Evolutionary conservation across 2,329 filamentous ascomycete species (phyloP).

Genomic region (Monilinia laxa): DNA sequence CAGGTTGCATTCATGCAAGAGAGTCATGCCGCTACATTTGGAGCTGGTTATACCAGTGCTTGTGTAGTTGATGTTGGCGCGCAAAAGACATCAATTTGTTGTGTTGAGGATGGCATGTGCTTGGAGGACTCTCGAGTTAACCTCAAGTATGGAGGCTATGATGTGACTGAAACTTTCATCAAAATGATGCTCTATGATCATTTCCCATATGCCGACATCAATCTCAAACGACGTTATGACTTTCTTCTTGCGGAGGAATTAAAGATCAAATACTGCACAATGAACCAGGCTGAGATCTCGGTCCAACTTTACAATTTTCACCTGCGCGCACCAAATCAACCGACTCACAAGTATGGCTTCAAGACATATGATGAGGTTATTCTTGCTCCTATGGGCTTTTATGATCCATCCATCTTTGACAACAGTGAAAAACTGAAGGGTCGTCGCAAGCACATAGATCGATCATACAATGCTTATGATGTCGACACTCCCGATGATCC

Average conservation of each 20-base stretch:
- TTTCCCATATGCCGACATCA: constrained; percentile 94
- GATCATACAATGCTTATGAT: constrained; percentile 93
- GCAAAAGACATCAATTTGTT: constrained; percentile 95
- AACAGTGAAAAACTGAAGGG: constrained; percentile 75
- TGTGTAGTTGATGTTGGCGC: constrained; percentile 96
- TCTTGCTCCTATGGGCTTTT: constrained; percentile 92
- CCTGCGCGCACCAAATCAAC: constrained; percentile 80
- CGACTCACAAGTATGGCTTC: constrained; percentile 90
- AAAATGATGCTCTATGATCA: constrained; percentile 98
- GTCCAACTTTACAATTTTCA: constrained; percentile 90
- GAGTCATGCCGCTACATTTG: constrained; percentile 90
- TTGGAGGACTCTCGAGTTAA: constrained; percentile 94
- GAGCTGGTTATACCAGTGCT: constrained; percentile 87
- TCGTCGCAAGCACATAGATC: constrained; percentile 76
- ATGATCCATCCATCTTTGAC: constrained; percentile 84
- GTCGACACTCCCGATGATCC: constrained; percentile 85
- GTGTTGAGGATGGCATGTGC: constrained; percentile 93
- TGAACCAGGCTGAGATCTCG: constrained; percentile 85
- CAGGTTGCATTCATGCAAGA: constrained; percentile 94
- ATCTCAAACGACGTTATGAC: constrained; percentile 85
- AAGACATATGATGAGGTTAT: constrained; percentile 97
- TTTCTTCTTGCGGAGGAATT: constrained; percentile 92
- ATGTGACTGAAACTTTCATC: constrained; percentile 91
- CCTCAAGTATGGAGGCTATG: constrained; percentile 86
- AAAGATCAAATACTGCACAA: constrained; percentile 88